These are phyloP conservation scores for Dichotomopilus funicola DNA, from an alignment of 2,329 filamentous ascomycete genomes.

Conservation along the genomic window DNA sequence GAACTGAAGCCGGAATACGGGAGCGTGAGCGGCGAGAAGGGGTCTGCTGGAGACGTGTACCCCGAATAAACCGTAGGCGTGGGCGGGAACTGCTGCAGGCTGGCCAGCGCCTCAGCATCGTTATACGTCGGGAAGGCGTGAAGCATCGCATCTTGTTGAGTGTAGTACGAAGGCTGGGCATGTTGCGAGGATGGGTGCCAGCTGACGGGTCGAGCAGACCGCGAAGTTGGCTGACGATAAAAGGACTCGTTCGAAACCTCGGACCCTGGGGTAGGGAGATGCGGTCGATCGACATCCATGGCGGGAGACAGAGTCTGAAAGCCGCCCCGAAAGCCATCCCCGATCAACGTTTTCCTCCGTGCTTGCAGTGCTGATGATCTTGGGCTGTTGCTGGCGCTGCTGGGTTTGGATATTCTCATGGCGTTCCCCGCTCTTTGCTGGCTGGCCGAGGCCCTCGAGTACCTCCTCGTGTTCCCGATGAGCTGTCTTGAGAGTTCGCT, in stretches of 20 bases:
- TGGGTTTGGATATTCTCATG: conserved; percentile 59
- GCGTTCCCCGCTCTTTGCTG: conserved; percentile 40
- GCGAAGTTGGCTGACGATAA: conserved; percentile 30
- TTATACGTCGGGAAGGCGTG: conserved; percentile 37
- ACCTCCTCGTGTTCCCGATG: conserved; percentile 40
- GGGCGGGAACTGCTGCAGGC: conserved; percentile 42
- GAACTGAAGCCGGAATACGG: conserved; percentile 35
- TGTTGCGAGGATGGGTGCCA: conserved; percentile 64
- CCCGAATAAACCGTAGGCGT: conserved; percentile 51
- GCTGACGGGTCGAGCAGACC: conserved; percentile 57
- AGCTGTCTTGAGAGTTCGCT: conserved; percentile 49
- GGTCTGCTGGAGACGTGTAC: conserved; percentile 48
- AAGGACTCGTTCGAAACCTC: conserved; percentile 28
- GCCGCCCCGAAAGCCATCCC: conserved; percentile 32
- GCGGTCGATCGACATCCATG: conserved; percentile 35
- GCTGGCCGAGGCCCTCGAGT: conserved; percentile 44
- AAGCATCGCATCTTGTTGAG: conserved; percentile 32
- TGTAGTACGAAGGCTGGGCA: conserved; percentile 31
- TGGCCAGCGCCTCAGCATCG: conserved; percentile 37
- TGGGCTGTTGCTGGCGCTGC: conserved; percentile 63
- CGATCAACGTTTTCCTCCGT: conserved; percentile 51
- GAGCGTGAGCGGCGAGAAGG: conserved; percentile 47
- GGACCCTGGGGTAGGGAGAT: conserved; percentile 31
- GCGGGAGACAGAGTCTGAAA: conserved; percentile 35
- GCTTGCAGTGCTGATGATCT: conserved; percentile 43